Evolutionary conservation across 1,139 yeast species (phyloP).

Genomic region (Magnusiomyces magnusii): DNA sequence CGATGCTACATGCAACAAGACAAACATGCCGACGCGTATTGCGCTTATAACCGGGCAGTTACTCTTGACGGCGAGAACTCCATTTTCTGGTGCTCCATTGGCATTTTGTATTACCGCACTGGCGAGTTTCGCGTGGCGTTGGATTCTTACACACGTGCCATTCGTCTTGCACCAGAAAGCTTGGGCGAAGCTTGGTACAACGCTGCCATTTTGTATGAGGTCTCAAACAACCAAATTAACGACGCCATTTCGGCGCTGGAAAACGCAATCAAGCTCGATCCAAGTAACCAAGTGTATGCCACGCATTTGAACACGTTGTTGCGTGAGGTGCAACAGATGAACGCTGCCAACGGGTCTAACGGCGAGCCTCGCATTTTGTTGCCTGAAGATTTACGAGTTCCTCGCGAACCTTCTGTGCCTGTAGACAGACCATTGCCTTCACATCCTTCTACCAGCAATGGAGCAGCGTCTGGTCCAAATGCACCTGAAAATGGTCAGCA

Average conservation of each 20-base stretch:
- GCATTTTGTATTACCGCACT: slow-evolving; percentile 86
- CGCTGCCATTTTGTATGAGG: slow-evolving; percentile 91
- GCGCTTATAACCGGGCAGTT: slow-evolving; percentile 98
- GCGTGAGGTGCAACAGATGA: slow-evolving; percentile 1
- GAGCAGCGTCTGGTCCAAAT: too few relatives aligned
- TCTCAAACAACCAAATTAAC: slow-evolving; percentile 89
- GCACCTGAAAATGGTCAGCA: too few relatives aligned
- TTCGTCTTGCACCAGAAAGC: slow-evolving; percentile 83
- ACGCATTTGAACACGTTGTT: slow-evolving; percentile 48
- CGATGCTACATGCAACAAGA: slow-evolving; percentile 95
- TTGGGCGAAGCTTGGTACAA: slow-evolving; percentile 97
- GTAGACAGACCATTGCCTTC: slow-evolving; percentile 17
- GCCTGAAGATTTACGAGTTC: slow-evolving; percentile 15
- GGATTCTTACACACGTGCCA: slow-evolving; percentile 97
- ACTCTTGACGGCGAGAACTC: slow-evolving; percentile 95
- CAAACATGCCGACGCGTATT: slow-evolving; percentile 93
- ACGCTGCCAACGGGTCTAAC: slow-evolving; percentile 1
- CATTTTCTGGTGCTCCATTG: slow-evolving; percentile 98
- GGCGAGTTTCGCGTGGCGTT: slow-evolving; percentile 94
- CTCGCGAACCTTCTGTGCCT: slow-evolving; percentile 15
- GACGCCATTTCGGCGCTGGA: slow-evolving; percentile 96
- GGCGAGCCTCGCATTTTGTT: background rate
- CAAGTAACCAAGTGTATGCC: slow-evolving; percentile 87
- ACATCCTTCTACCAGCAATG: too few relatives aligned
- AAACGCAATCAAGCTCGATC: slow-evolving; percentile 93